Percentiles rank a stretch among this genome's conserved stretches.
These are phyloP conservation scores for Primulina tabacum DNA, from an alignment of 257 asterid species.

Conservation along the genomic window DNA sequence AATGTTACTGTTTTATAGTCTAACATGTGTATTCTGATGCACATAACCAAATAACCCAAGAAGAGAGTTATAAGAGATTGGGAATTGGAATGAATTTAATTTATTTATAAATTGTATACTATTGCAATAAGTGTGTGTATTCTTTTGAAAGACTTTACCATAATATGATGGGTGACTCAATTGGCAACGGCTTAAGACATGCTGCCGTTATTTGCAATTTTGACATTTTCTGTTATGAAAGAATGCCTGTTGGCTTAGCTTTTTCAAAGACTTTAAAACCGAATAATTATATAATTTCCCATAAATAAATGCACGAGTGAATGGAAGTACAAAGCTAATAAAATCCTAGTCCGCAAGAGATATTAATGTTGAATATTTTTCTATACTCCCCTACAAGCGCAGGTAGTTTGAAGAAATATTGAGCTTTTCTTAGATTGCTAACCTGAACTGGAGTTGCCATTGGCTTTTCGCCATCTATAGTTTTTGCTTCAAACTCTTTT, in stretches of 20 bases:
- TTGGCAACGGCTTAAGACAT: no score
- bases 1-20: not conserved
- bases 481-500: no score
- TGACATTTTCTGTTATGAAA: not conserved
- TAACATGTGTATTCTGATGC: not conserved
- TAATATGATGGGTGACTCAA: no score
- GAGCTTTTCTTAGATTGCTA: not conserved
- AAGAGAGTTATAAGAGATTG: not conserved
- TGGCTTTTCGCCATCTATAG: no score
- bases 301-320: not conserved
- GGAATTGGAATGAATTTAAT: not conserved
- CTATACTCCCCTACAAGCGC: not conserved
- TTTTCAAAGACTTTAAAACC: not conserved
- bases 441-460: not conserved
- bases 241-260: not conserved
- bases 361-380: not conserved
- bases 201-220: not conserved
- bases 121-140: not conserved
- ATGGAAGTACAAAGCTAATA: not conserved
- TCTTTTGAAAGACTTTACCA: conserved; percentile 7
- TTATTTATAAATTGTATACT: not conserved
- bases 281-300: no score
- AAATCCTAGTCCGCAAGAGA: not conserved
- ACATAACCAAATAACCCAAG: not conserved
- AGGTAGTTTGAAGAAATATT: not conserved